Base-by-base conservation (phyloP, 208 protist genomes). In the Herpetomonas samuelpessoai region DNA sequence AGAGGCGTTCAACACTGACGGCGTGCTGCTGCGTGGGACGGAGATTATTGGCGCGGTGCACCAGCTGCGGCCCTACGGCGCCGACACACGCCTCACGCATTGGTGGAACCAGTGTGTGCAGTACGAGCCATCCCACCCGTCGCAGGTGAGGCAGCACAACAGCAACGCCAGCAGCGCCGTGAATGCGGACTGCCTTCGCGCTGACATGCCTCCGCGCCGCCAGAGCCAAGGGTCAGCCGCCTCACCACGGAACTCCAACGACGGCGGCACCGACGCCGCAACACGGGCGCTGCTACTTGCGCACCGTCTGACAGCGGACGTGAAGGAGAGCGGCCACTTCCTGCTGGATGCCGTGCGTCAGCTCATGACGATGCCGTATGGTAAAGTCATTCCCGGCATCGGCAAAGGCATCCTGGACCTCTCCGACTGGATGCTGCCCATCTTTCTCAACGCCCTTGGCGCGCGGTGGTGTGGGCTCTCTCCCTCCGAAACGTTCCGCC, bases 1-100 rank as follows among this genome's bases (percentile, higher is more conserved):
- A 28, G 68, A 65, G n/a, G 63, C 57, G n/a, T 53, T 61, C 31
- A 51, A 57, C n/a, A 62, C 50, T 6, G 83, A 91, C 19, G 74
- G 76, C 0, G 56, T 80, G 30, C 79, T 91, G 83, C 63, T 91
- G 52, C 75, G 76, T 28, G 83, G 83, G 7, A 71, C 82, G 41
- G 83, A 91, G 51, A 86, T 91, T 44, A 81, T 91, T 50, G 65
- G 71, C 14, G 62, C 73, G n/a, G 68, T 91, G 12, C 67, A 67
- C 28, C 76, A 82, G 47, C 73, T 91, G 47, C 79, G 83, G 0
- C 79, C 79, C 2, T 84, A 91, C 57, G 83, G 68, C 25, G 83
- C 76, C 1, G 83, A 91, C 56, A 68, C 68, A 14, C 58, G 67
- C 0, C 69, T 91, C 18, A 79, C 86, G 69, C 52, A 55, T 7